Conservation (phyloP, 1,139 yeast species). For the Saccharomyces uvarum region DNA sequence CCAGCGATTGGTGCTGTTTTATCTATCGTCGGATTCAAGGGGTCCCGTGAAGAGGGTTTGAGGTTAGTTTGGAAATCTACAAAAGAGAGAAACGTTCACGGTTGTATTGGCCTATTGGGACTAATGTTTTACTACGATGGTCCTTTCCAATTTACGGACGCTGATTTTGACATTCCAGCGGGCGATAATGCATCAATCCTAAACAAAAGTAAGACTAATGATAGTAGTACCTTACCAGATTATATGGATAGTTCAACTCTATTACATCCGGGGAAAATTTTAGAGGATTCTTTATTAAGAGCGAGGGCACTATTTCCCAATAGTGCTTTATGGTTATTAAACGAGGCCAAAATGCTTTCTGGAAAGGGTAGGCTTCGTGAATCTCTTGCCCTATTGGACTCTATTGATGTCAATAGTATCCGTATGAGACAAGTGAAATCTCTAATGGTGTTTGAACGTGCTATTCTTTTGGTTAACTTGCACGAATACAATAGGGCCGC, state of each 20-base stretch:
- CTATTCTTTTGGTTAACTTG: constrained; percentile 65
- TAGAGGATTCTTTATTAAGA: constrained; percentile 44
- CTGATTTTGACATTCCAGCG: constrained; percentile 52
- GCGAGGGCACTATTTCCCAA: constrained; percentile 75
- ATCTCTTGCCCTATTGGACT: constrained; percentile 69
- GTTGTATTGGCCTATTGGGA: constrained; percentile 78
- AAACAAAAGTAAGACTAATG: constrained; percentile 7
- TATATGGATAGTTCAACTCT: constrained; percentile 40
- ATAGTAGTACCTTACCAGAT: constrained; percentile 12
- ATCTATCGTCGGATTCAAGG: constrained; percentile 84
- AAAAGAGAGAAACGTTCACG: constrained; percentile 76
- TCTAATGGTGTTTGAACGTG: constrained; percentile 73
- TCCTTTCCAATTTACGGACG: constrained; percentile 87
- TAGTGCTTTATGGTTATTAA: constrained; percentile 86
- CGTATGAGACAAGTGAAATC: constrained; percentile 93
- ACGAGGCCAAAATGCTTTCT: constrained; percentile 81
- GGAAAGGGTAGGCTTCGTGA: constrained; percentile 61
- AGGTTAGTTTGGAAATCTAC: constrained; percentile 79
- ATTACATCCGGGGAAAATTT: constrained; percentile 44
- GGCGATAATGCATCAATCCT: not conserved
- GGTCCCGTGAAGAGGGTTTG: constrained; percentile 76
- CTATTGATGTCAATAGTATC: constrained; percentile 53
- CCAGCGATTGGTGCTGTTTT: constrained; percentile 84
- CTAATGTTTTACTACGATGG: constrained; percentile 87
- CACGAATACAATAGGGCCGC: constrained; percentile 82